Percentiles rank a stretch among this genome's conserved stretches.
These are phyloP conservation scores for Coffea humblotiana DNA, from an alignment of 305 asterid species.

Conservation along the genomic window DNA sequence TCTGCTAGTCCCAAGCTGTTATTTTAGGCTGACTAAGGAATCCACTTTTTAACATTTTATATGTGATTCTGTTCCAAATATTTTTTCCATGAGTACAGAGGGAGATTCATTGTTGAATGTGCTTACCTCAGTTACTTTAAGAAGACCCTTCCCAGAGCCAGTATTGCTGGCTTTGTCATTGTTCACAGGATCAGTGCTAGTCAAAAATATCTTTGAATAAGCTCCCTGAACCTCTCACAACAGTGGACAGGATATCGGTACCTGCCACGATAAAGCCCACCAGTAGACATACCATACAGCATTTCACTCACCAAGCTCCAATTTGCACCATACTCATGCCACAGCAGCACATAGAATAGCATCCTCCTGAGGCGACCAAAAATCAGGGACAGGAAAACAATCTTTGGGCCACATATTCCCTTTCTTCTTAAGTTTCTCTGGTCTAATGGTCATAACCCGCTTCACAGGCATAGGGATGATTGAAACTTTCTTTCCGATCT, in stretches of 20 bases:
- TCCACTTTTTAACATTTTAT: background rate
- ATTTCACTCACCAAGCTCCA: conserved; percentile 90
- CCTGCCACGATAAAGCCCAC: conserved; percentile 85
- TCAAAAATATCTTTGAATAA: conserved; percentile 74
- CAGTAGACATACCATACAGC: conserved; percentile 67
- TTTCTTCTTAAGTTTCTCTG: conserved; percentile 77
- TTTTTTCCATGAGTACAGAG: conserved; percentile 4
- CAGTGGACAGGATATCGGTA: conserved; percentile 89
- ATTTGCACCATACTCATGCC: conserved; percentile 84
- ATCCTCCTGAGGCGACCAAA: conserved; percentile 89
- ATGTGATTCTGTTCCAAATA: background rate
- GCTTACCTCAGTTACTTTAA: conserved; percentile 89
- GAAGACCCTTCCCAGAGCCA: conserved; percentile 76
- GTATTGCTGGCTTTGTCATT: conserved; percentile 62
- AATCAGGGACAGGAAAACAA: conserved; percentile 68
- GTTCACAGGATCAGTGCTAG: conserved; percentile 54
- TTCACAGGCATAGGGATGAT: conserved; percentile 66
- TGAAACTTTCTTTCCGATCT: conserved; percentile 63
- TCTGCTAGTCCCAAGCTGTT: background rate
- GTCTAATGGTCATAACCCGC: conserved; percentile 66
- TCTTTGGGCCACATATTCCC: conserved; percentile 69
- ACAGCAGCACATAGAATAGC: conserved; percentile 79
- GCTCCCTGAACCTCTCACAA: conserved; percentile 94
- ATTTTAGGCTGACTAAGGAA: background rate
- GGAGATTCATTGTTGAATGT: background rate